A percentile compares a stretch with the other conserved stretches of the same genome.
phyloP scores from a whole-genome alignment of 2,329 filamentous ascomycete species.

The Apiospora aurea region DNA sequence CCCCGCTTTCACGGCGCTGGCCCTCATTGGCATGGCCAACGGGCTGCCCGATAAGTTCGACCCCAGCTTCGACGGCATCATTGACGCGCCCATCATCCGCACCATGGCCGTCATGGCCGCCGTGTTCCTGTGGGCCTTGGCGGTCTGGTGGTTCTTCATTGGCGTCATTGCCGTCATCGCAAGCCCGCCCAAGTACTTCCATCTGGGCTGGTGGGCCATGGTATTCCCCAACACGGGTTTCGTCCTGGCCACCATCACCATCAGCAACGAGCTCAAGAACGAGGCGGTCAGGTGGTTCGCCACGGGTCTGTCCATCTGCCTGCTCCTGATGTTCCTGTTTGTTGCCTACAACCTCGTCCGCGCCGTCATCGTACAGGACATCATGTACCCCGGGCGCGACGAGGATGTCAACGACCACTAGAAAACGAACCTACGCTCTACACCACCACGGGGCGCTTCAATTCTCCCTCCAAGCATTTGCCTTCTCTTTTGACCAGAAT shows the following conservation, averaged over 20 bases:
- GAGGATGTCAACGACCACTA: slow-evolving; percentile 60
- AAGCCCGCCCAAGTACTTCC: slow-evolving; percentile 58
- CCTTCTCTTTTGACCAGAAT: not conserved
- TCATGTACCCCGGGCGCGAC: slow-evolving; percentile 62
- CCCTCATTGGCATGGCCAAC: slow-evolving; percentile 65
- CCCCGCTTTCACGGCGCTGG: slow-evolving; percentile 69
- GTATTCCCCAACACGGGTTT: slow-evolving; percentile 70
- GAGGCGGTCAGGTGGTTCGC: slow-evolving; percentile 54
- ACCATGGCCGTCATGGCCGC: slow-evolving; percentile 56
- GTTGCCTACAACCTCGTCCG: slow-evolving; percentile 53
- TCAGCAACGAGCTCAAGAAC: slow-evolving; percentile 57
- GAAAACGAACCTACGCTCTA: slow-evolving; percentile 3
- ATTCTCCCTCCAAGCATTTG: slow-evolving; percentile 11
- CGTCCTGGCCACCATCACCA: slow-evolving; percentile 61
- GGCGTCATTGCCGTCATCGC: slow-evolving; percentile 48
- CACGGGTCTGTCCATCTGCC: slow-evolving; percentile 56
- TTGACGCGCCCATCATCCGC: slow-evolving; percentile 53
- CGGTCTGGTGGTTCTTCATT: slow-evolving; percentile 64
- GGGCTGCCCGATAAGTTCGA: slow-evolving; percentile 58
- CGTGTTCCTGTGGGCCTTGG: slow-evolving; percentile 70
- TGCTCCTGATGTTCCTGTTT: slow-evolving; percentile 51
- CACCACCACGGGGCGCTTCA: slow-evolving; percentile 2
- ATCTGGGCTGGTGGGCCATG: slow-evolving; percentile 70
- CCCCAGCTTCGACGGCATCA: slow-evolving; percentile 49
- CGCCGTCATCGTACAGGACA: slow-evolving; percentile 59